phyloP scores from a whole-genome alignment of 1,284 basidiomycete species.

The Afroboletus lepidellus region DNA sequence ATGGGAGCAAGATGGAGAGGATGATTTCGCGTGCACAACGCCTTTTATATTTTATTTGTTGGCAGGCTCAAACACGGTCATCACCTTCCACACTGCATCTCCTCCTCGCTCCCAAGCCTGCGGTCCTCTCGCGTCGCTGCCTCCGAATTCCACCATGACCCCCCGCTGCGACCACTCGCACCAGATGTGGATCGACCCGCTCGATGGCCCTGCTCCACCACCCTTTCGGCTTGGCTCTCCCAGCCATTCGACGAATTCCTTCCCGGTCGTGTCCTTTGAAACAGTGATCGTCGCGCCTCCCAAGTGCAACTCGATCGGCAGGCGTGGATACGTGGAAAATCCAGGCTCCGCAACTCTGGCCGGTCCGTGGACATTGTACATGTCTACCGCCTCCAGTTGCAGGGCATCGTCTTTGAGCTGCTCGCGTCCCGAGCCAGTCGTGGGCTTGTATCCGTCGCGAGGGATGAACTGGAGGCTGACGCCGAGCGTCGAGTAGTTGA shows the following conservation, averaged over 20 bases:
- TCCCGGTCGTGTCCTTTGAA: conserved; percentile 57
- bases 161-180: conserved; percentile 85
- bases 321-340: conserved; percentile 56
- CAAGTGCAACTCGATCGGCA: conserved; percentile 47
- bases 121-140: conserved; percentile 69
- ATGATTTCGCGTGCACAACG: background rate
- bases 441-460: conserved; percentile 57
- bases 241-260: conserved; percentile 68
- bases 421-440: conserved; percentile 41
- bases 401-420: conserved; percentile 53
- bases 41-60: conserved; percentile 11
- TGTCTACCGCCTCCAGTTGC: conserved; percentile 68
- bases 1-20: background rate
- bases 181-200: conserved; percentile 87
- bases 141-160: conserved; percentile 81
- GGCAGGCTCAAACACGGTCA: conserved; percentile 64
- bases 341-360: conserved; percentile 42
- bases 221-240: conserved; percentile 88
- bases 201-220: conserved; percentile 76
- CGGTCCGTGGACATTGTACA: conserved; percentile 64
- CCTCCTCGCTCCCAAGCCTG: conserved; percentile 85
- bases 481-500: conserved; percentile 78
- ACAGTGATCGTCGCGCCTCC: conserved; percentile 49
- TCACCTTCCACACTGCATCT: conserved; percentile 72
- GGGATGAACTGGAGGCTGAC: conserved; percentile 75